These are phyloP conservation scores for Periconia digitata DNA, from an alignment of 2,329 filamentous ascomycete species.

Conservation along the genomic window DNA sequence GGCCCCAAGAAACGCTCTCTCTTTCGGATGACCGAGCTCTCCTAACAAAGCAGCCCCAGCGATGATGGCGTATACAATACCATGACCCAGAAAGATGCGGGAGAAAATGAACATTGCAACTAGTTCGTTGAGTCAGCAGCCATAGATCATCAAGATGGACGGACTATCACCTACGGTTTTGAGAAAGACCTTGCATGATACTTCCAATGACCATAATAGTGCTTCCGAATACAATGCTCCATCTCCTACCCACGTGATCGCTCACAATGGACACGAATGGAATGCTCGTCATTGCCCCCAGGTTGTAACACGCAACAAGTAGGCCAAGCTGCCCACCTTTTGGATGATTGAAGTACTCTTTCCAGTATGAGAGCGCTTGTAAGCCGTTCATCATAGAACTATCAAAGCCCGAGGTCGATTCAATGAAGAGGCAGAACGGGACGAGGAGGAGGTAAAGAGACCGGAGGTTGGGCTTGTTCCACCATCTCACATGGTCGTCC, in stretches of 20 bases:
- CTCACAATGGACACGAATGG: slow-evolving; percentile 61
- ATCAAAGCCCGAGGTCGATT: slow-evolving; percentile 64
- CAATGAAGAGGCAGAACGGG: slow-evolving; percentile 63
- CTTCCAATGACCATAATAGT: slow-evolving; percentile 59
- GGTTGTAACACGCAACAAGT: slow-evolving; percentile 60
- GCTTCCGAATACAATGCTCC: slow-evolving; percentile 60
- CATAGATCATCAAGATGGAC: not conserved
- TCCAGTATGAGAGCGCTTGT: slow-evolving; percentile 42
- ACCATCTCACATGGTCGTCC: slow-evolving; percentile 53
- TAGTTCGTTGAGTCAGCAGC: slow-evolving; percentile 7
- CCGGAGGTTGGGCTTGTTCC: slow-evolving; percentile 61
- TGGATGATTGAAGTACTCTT: slow-evolving; percentile 51
- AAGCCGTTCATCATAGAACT: slow-evolving; percentile 50
- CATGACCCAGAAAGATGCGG: slow-evolving; percentile 67
- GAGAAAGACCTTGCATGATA: slow-evolving; percentile 57
- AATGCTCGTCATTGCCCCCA: slow-evolving; percentile 61
- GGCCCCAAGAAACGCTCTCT: slow-evolving; percentile 66
- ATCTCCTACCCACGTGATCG: slow-evolving; percentile 58
- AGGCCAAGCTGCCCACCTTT: slow-evolving; percentile 55
- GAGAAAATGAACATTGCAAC: slow-evolving; percentile 59
- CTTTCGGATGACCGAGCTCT: slow-evolving; percentile 69
- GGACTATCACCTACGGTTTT: slow-evolving; percentile 30
- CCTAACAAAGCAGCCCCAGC: slow-evolving; percentile 65
- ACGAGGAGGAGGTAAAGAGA: slow-evolving; percentile 60
- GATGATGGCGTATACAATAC: slow-evolving; percentile 66